Base-by-base conservation (phyloP, 495 filamentous ascomycete species). In the Cairneyella variabilis region DNA sequence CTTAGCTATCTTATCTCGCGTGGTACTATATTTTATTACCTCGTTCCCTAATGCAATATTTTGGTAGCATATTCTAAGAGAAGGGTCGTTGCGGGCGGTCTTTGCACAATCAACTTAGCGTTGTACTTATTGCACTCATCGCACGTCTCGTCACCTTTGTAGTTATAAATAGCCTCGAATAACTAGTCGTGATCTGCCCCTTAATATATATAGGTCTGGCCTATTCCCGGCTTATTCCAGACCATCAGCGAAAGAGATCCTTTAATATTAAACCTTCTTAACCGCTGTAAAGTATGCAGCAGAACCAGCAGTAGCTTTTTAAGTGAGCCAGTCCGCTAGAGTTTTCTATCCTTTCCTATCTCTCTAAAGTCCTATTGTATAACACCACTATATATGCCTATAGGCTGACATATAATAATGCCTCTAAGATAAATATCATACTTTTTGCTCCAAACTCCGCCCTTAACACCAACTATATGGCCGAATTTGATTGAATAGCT, bases 281-380 rank as follows among this genome's bases (percentile, higher is more conserved):
- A 17, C 23, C 12, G 2, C 18, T 50, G 45, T 4, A 56, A n/a
- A 1, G 36, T 36, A 25, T 56, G 46, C 5, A 49, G 53, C 3
- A 56, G 46, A 16, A 50, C 45, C 3, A 4, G 16, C 23, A 67
- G 69, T 28, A 67, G 71, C 28, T 63, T 59, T 40, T 70, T 66
- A 10, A 74, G 42, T 2, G 55, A 44, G 1, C 69, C 65, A 20
- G 66, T 76, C 10, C 60, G 66, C 26, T 58, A 30, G 53, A 74
- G 70, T 7, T 51, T 16, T 7, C 63, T 63, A 32, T 32, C 51
- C 17, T 48, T 47, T 23, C n/a, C 32, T 14, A 23, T 59, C 40
- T 75, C 76, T 3, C 73, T 74, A 46, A 63, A 65, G 44, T 75
- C 66, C 53, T 57, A 75, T 51, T 74, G 68, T 8, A 76, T 59